Evolutionary conservation across 2,329 filamentous ascomycete genomes (phyloP), one percentile per base, ranked within the genome.

Genomic region (Alternaria infectoria): DNA sequence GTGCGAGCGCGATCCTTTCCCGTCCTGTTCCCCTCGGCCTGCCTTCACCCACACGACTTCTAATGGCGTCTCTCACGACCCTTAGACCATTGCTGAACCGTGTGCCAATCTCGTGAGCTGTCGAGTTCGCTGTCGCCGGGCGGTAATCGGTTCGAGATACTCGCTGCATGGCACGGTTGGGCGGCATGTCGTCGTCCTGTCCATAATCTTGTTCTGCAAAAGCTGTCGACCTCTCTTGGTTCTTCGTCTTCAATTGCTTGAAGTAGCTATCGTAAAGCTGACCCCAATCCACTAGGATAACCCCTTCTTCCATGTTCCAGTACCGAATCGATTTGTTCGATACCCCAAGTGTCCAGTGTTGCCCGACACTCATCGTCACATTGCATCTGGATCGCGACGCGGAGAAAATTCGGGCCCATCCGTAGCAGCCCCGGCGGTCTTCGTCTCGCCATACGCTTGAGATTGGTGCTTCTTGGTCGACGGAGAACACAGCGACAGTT

Each of bases 401-500:
- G 10, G 32, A n/a, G 11, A 64, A 49, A 15, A 57, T 32, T 7
- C 52, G 60, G 17, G 60, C 51, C 47, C 50, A 57, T 26, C 30
- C n/a, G 25, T 40, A 55, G 19, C 28, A 36, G 23, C 30, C 36
- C 10, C 50, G n/a, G 19, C 13, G 46, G n/a, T 15, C 32, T 19
- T 60, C 44, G 6, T 40, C 19, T n/a, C 21, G 54, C 62, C 57
- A 67, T 19, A 28, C 26, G 13, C n/a, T 52, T 28, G 59, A 44
- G 7, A 62, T 49, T 7, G 55, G 50, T 44, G 62, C 51, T 30
- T 54, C 46, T 46, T 67, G 65, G 25, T 26, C 26, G 17, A 54
- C 21, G 13, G 65, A 67, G 40, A 67, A 67, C 2, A 67, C 62
- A 4, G 62, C 65, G n/a, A 67, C 50, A n/a, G 47, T 40, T 13